Base-by-base conservation (phyloP, 2,329 filamentous ascomycete species). In the Cercospora beticola region DNA sequence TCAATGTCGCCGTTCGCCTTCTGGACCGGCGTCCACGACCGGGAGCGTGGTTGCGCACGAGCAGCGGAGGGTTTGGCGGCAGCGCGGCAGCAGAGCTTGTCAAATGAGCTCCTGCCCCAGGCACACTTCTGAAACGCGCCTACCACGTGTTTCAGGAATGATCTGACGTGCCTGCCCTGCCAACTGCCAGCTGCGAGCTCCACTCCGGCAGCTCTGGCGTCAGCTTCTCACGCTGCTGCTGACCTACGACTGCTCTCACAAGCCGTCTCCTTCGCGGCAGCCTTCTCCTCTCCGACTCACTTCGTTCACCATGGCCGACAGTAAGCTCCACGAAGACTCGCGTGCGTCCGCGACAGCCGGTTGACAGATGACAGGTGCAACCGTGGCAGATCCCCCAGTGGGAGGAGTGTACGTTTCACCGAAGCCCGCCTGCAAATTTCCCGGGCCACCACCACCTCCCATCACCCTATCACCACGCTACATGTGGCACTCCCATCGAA, bases 371-470 rank as follows among this genome's bases (percentile, higher is more conserved):
- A 31, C 60, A 62, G 58, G 64, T 49, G 57, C 68, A 10, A 61
- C 62, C 23, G 49, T 63, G 58, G 59, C 61, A 59, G 59, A 64
- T 30, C 63, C 68, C 36, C 68, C 65, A 10, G 36, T 64, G 40
- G 68, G 68, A 58, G 68, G 52, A 63, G 64, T 57, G 68, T 66
- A 70, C 46, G 68, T 61, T 59, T 60, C 56, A 66, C 16, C 23
- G 18, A 52, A 57, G 43, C 28, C n/a, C 73, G 76, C 69, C 30
- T 26, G 30, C 67, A 62, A 69, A 70, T 67, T 65, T 60, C 60
- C 65, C 63, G 26, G 23, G 14, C 14, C 54, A 28, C n/a, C 54
- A 30, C 54, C 54, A 23, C 23, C 54, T 12, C 54, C 6, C 54
- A 58, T 28, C 30, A n/a, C 54, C 23, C 49, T 54, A 21, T 58